Evolutionary conservation across 2,329 filamentous ascomycete genomes (phyloP), one percentile per base, ranked within the genome.

Genomic region (Aspergillus alliaceus): DNA sequence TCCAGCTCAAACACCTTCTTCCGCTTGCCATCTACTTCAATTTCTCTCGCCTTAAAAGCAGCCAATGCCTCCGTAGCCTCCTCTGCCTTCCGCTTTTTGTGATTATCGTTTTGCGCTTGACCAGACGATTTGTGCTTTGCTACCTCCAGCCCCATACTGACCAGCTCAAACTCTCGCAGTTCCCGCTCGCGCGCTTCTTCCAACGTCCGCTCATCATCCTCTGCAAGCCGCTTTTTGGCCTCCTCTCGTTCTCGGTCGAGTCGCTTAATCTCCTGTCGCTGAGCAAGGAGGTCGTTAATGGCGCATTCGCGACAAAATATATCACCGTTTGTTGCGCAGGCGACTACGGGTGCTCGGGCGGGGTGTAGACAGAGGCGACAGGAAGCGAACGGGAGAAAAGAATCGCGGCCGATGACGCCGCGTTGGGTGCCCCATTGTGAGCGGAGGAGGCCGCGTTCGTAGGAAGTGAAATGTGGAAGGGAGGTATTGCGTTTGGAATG

Each of bases 221-320:
- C 88, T 4, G 82, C 80, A 6, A 82, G 79, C 25, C 92, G 89
- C 54, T 83, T 81, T 59, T 82, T 79, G 27, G 85, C 83, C 29
- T 82, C 78, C 62, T 88, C 86, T 20, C 84, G 80, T 22, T 84
- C 82, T 64, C 85, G 89, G 59, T 91, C 90, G 2, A 90, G 71
- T 0, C 95, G 85, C 72, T 92, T 95, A 62, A 96, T 93, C 71
- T 98, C 95, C 77, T 93, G 90, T 65, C 91, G 88, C 75, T 99
- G 93, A 1, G 91, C 84, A 1, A 98, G 82, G n/a, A 99, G 86
- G 68, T 98, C 96, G 64, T 82, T 87, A 53, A 98, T 85, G 8
- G 92, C 93, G 77, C 93, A 99, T 78, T 98, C 95, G 65, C 91
- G 87, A 74, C 93, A 99, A 79, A 98, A 98, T 14, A 99, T 82